A percentile compares a stretch with the other conserved stretches of the same genome.
Evolutionary conservation across 2,329 filamentous ascomycete genomes (phyloP).

Genomic region (Penicillium sp.): DNA sequence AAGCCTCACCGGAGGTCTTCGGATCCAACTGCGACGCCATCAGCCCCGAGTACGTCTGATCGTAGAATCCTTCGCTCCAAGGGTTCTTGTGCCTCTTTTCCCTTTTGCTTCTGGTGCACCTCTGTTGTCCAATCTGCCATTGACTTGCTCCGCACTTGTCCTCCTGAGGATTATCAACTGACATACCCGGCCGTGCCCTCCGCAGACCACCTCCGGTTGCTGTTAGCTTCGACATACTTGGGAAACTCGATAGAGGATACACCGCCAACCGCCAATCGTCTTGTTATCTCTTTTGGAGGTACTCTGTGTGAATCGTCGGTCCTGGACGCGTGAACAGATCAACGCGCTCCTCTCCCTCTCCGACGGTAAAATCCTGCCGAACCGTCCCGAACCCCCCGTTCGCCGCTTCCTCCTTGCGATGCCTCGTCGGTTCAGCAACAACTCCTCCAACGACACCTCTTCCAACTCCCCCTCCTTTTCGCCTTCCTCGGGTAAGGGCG

Average conservation of each 20-base stretch:
- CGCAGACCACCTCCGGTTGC: slow-evolving; percentile 7
- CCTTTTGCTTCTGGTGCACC: slow-evolving; percentile 2
- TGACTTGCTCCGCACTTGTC: no score
- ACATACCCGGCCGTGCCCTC: slow-evolving; percentile 2
- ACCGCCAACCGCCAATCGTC: no score
- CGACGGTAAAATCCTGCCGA: slow-evolving; percentile 15
- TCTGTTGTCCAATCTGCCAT: no score
- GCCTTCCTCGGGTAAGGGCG: slow-evolving; percentile 54
- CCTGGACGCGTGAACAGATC: slow-evolving; percentile 11
- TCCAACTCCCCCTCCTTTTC: slow-evolving; percentile 51
- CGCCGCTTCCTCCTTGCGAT: slow-evolving; percentile 49
- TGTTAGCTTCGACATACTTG: not conserved
- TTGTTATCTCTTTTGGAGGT: not conserved
- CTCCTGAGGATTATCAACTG: slow-evolving; percentile 4
- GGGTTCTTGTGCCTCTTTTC: not conserved
- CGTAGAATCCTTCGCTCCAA: slow-evolving; percentile 3
- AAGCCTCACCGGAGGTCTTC: slow-evolving; percentile 21
- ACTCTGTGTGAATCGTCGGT: slow-evolving; percentile 14
- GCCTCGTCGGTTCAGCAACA: slow-evolving; percentile 61
- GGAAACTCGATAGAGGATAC: no score
- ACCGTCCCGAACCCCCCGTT: slow-evolving; percentile 5
- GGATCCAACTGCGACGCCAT: slow-evolving; percentile 16
- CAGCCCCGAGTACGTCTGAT: slow-evolving; percentile 16
- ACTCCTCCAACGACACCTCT: slow-evolving; percentile 55
- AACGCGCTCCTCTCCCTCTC: slow-evolving; percentile 9